These are phyloP conservation scores for Flaveria linearis DNA, from an alignment of 129 eudicot genomes.

Conservation along the genomic window DNA sequence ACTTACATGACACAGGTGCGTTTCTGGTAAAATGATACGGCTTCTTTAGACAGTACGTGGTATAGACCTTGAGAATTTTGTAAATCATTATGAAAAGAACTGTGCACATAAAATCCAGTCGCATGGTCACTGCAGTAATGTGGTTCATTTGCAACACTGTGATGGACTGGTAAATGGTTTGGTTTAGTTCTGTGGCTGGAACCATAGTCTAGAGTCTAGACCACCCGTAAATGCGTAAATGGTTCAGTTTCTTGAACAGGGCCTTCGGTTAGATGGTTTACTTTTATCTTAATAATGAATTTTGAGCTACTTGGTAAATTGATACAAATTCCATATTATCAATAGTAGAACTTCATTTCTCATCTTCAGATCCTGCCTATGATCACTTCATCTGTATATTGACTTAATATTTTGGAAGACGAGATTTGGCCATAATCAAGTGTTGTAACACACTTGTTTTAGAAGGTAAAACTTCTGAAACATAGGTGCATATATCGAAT, in stretches of 20 bases:
- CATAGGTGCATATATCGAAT: too few species aligned
- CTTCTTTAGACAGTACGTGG: neutral
- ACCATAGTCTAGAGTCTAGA: too few species aligned
- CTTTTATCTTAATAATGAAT: neutral
- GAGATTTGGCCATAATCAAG: neutral
- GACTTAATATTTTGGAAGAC: neutral
- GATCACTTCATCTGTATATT: neutral
- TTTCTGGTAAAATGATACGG: conserved; percentile 9
- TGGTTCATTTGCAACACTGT: neutral
- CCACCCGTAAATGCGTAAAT: too few species aligned
- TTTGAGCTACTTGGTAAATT: neutral
- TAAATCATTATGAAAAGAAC: conserved; percentile 28
- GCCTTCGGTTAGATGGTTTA: neutral
- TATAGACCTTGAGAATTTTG: conserved; percentile 25
- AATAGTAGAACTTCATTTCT: too few species aligned
- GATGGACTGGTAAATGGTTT: conserved; percentile 7
- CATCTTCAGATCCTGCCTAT: too few species aligned
- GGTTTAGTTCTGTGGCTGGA: neutral
- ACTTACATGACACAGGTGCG: neutral
- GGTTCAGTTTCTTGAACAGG: neutral
- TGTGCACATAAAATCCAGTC: conserved; percentile 26
- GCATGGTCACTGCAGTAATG: conserved; percentile 19
- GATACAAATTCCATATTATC: neutral
- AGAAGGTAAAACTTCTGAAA: neutral
- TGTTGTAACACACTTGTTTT: neutral